These are phyloP conservation scores for Chlorella variabilis DNA, from an alignment of 163 green algal species.

Conservation along the genomic window DNA sequence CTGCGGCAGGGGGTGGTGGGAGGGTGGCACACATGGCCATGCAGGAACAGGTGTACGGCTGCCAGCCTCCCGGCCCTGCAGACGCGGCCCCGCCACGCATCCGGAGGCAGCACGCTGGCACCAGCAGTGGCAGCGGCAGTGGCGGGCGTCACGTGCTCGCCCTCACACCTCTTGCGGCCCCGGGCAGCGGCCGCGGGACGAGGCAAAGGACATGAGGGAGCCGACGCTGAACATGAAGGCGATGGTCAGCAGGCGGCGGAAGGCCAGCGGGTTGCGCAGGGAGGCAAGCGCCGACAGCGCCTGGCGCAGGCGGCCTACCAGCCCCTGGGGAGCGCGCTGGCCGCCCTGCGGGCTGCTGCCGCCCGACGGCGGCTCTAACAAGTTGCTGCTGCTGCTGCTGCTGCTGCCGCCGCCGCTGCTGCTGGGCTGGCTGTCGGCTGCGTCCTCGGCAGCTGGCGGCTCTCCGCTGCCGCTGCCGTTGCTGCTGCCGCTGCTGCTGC, in stretches of 20 bases:
- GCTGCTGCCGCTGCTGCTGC: not conserved
- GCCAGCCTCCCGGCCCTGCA: too few relatives aligned
- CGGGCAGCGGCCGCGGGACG: not conserved
- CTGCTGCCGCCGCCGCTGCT: not conserved
- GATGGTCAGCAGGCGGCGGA: slow-evolving; percentile 22
- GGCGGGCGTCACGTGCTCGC: too few relatives aligned
- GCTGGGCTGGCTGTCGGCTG: not conserved
- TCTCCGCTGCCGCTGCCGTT: not conserved
- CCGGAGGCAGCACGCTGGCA: too few relatives aligned
- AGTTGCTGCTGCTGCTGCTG: not conserved
- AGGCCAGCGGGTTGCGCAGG: not conserved
- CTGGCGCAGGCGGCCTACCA: not conserved
- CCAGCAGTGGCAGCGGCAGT: too few relatives aligned
- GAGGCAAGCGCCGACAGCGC: not conserved
- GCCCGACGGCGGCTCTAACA: not conserved
- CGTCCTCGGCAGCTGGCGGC: not conserved
- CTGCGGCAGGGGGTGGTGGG: slow-evolving; percentile 40
- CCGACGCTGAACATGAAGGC: slow-evolving; percentile 24
- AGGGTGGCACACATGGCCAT: not conserved
- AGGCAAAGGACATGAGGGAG: slow-evolving; percentile 7
- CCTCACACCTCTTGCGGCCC: slow-evolving; percentile 24
- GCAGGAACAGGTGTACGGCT: not conserved
- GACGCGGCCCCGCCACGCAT: too few relatives aligned
- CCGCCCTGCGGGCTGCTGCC: not conserved
- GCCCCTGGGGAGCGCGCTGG: not conserved